phyloP scores from a whole-genome alignment of 768 basidiomycete species.

The Tricholoma terreum region DNA sequence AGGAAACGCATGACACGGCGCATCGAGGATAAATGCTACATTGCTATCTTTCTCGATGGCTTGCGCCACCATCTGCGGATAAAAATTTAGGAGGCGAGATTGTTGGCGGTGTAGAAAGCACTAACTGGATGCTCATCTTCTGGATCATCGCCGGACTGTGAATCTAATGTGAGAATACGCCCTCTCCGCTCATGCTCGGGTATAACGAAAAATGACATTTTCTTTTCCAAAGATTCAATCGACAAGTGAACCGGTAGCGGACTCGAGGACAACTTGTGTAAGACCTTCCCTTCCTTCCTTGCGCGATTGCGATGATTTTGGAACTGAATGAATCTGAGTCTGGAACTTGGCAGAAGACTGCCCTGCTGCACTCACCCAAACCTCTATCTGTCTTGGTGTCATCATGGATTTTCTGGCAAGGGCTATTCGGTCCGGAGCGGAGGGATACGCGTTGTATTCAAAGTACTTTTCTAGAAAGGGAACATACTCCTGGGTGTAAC shows the following conservation, averaged over 20 bases:
- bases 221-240: slow-evolving; percentile 19
- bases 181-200: slow-evolving; percentile 12
- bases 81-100: not conserved
- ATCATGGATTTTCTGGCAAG: slow-evolving; percentile 45
- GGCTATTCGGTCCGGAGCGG: slow-evolving; percentile 31
- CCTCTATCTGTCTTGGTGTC: slow-evolving; percentile 46
- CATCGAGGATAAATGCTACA: not conserved
- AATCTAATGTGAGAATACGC: slow-evolving; percentile 6
- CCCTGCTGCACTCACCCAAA: slow-evolving; percentile 41
- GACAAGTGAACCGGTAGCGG: slow-evolving; percentile 18
- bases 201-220: slow-evolving; percentile 25
- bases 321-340: slow-evolving; percentile 32
- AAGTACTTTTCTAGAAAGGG: slow-evolving; percentile 49
- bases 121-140: not conserved
- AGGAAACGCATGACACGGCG: slow-evolving; percentile 26
- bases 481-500: slow-evolving; percentile 35
- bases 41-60: not conserved
- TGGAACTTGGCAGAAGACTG: not conserved
- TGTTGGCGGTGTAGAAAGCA: not conserved
- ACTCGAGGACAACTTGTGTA: slow-evolving; percentile 19
- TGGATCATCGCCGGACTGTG: slow-evolving; percentile 1
- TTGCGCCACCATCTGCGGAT: not conserved
- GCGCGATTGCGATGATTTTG: slow-evolving; percentile 50
- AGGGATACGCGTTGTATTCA: slow-evolving; percentile 46
- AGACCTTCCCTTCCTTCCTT: slow-evolving; percentile 25